Evolutionary conservation across 2,329 filamentous ascomycete genomes (phyloP).

Genomic region (Cadophora malorum): DNA sequence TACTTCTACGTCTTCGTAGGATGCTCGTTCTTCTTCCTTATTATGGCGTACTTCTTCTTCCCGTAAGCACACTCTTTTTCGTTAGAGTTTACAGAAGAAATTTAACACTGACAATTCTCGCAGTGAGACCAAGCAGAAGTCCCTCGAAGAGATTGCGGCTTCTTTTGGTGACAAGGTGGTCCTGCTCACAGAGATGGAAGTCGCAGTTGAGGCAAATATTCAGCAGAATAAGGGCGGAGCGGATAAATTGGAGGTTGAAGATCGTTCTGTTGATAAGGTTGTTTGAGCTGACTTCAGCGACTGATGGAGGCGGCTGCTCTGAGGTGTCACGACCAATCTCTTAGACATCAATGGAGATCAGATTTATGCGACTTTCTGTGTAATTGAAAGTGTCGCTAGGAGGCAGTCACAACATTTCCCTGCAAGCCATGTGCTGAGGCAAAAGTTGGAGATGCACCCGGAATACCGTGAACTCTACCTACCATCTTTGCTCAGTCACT

Average conservation of each 20-base stretch:
- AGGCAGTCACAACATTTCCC: too few species aligned
- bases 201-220: conserved; percentile 10
- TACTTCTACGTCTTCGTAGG: conserved; percentile 66
- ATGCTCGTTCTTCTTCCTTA: conserved; percentile 58
- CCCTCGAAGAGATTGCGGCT: conserved; percentile 19
- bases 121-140: conserved; percentile 20
- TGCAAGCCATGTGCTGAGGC: too few species aligned
- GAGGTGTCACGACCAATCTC: too few species aligned
- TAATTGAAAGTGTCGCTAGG: too few species aligned
- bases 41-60: conserved; percentile 60
- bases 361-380: too few species aligned
- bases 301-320: too few species aligned
- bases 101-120: neutral
- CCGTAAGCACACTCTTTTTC: conserved; percentile 45
- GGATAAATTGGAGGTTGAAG: neutral
- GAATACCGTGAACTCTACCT: too few species aligned
- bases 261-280: neutral
- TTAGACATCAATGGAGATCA: too few species aligned
- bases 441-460: too few species aligned
- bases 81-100: neutral
- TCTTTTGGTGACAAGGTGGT: conserved; percentile 20
- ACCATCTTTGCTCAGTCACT: too few species aligned
- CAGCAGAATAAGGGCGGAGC: neutral
- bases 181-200: neutral
- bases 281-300: neutral